Evolutionary conservation across 768 basidiomycete genomes (phyloP), one percentile per base, ranked within the genome.

Genomic region (Pisolithus orientalis): DNA sequence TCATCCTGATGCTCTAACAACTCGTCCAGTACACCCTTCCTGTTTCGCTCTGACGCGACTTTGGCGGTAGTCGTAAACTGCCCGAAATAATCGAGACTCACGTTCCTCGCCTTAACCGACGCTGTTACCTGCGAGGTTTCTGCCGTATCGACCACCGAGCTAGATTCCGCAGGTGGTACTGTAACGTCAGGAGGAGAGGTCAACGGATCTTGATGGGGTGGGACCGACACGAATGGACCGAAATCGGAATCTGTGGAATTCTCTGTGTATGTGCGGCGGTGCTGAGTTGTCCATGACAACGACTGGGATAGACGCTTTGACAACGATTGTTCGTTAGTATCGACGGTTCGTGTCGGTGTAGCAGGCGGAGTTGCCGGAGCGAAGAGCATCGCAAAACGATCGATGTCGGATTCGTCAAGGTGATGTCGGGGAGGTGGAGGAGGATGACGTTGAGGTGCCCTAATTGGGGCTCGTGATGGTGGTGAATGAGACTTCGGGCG

Each of bases 1-100:
- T 89, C 85, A 47, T 86, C 83, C 65, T 88, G 78, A 53, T 85
- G 80, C 53, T 75, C 58, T 37, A 88, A 62, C 34, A 89, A 64
- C 61, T 90, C 86, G 43, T 84, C 79, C 46, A 89, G 69, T 5
- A 88, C 69, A 24, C 68, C 73, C 51, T 74, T 74, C 53, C 78
- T 72, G 47, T 75, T 81, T 38, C 70, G 72, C 47, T 80, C 79
- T 0, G 77, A 73, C 9, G 82, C 77, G 0, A 68, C 68, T 59
- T 75, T 82, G 10, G 86, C 84, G 32, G 74, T 75, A 46, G 78
- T 71, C 3, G 76, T 75, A 51, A 88, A 84, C 44, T 72, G 70
- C 52, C 80, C 82, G 61, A 87, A 85, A 64, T 86, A 87, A 32
- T 62, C 68, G 28, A 77, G 64, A 31, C 70, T 78, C 9, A 47